These are phyloP conservation scores for Hyaloscypha bicolor DNA, from an alignment of 495 filamentous ascomycete species.

Conservation along the genomic window DNA sequence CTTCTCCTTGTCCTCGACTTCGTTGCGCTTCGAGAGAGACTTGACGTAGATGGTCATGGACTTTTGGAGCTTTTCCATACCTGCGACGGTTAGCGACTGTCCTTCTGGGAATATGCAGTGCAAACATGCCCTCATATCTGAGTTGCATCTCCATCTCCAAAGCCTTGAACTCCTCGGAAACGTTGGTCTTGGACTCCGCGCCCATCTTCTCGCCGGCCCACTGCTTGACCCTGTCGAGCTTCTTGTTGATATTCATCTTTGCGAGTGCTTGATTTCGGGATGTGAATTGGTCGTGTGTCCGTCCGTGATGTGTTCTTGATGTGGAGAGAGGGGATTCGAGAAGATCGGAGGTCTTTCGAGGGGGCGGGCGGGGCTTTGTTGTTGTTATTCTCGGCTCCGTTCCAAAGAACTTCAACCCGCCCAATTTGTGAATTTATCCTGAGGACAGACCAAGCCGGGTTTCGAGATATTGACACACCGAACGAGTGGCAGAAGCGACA, in stretches of 20 bases:
- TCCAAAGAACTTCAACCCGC: constrained; percentile 17
- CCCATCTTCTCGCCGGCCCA: constrained; percentile 99
- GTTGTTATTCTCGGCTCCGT: constrained; percentile 11
- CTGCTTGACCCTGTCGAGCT: constrained; percentile 95
- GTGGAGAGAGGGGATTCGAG: neutral
- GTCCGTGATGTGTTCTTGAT: neutral
- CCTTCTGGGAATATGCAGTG: neutral
- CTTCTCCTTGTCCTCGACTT: constrained; percentile 79
- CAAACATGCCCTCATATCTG: constrained; percentile 77
- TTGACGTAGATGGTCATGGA: constrained; percentile 91
- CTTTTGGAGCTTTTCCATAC: constrained; percentile 88
- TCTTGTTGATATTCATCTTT: constrained; percentile 91
- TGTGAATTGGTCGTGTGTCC: neutral
- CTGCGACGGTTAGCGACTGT: constrained; percentile 45
- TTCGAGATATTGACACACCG: constrained; percentile 18
- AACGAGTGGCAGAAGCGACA: constrained; percentile 24
- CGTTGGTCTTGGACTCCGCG: constrained; percentile 82
- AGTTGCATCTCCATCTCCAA: constrained; percentile 92
- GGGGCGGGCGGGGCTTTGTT: constrained; percentile 14
- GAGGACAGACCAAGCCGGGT: constrained; percentile 16
- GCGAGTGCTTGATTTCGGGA: constrained; percentile 8
- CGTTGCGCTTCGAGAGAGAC: constrained; percentile 82
- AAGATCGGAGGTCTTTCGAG: constrained; percentile 3
- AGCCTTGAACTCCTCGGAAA: constrained; percentile 91
- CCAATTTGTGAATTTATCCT: constrained; percentile 27